Evolutionary conservation across 176 grass and related monocot species (phyloP).

Genomic region (Cocos nucifera): DNA sequence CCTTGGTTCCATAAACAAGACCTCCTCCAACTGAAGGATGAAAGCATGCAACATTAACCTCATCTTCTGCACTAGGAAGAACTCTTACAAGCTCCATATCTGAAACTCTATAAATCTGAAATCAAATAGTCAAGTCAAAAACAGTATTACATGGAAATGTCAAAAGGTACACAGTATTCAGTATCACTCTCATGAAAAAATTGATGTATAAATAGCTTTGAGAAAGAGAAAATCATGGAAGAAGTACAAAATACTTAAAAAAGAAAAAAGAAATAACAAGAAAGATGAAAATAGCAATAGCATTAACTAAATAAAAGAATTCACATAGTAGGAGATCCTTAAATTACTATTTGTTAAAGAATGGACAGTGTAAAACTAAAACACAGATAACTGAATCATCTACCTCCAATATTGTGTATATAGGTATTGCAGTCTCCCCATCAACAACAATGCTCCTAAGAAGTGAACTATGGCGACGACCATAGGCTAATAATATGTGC

Average conservation of each 20-base stretch:
- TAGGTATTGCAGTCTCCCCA: slow-evolving; percentile 76
- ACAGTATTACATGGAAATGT: neutral
- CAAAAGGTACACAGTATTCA: too few species aligned
- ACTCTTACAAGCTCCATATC: slow-evolving; percentile 98
- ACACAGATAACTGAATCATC: neutral
- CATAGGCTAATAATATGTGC: slow-evolving; percentile 95
- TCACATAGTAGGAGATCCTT: too few species aligned
- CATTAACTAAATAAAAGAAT: too few species aligned
- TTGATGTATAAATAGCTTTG: too few species aligned
- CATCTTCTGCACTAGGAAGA: slow-evolving; percentile 81
- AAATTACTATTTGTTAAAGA: too few species aligned
- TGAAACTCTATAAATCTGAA: slow-evolving; percentile 92
- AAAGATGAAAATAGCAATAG: too few species aligned
- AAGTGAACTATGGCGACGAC: slow-evolving; percentile 82
- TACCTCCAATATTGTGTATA: slow-evolving; percentile 99
- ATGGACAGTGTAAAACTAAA: neutral
- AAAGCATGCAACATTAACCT: slow-evolving; percentile 95
- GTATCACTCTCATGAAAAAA: too few species aligned
- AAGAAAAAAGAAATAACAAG: neutral
- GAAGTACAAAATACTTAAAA: neutral
- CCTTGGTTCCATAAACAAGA: slow-evolving; percentile 96
- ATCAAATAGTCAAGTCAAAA: neutral
- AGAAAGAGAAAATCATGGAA: too few species aligned
- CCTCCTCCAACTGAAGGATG: slow-evolving; percentile 82
- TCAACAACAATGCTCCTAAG: slow-evolving; percentile 88